phyloP scores from a whole-genome alignment of 257 asterid species.

The Mitragyna speciosa region DNA sequence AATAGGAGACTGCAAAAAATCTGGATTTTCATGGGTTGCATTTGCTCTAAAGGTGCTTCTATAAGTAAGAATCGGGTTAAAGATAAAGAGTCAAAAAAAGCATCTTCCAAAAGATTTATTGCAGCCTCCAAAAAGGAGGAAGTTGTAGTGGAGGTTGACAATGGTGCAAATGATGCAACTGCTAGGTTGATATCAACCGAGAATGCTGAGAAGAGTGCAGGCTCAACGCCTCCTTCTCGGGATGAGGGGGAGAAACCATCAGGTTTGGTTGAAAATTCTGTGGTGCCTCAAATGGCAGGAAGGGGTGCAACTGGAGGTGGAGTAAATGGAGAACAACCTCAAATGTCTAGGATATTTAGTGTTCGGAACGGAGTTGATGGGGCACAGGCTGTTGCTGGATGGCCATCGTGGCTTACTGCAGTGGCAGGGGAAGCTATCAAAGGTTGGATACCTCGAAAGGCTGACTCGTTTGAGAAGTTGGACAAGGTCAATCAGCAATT shows the following conservation, averaged over 20 bases:
- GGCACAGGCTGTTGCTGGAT: conserved; percentile 79
- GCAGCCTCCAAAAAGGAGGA: conserved; percentile 56
- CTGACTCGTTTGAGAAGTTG: conserved; percentile 86
- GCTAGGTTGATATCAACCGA: conserved; percentile 57
- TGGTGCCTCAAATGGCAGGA: conserved; percentile 30
- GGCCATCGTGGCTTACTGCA: conserved; percentile 87
- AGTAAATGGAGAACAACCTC: conserved; percentile 46
- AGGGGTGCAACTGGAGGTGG: conserved; percentile 26
- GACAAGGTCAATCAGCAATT: conserved; percentile 58
- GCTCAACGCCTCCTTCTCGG: conserved; percentile 56
- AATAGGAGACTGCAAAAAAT: conserved; percentile 43
- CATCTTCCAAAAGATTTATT: conserved; percentile 49
- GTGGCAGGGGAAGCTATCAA: conserved; percentile 93
- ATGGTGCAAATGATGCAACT: conserved; percentile 60
- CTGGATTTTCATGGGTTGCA: conserved; percentile 64
- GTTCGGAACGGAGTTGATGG: conserved; percentile 70
- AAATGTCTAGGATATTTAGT: conserved; percentile 54
- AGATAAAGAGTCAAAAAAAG: conserved; percentile 52
- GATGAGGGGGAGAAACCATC: conserved; percentile 48
- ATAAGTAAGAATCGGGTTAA: conserved; percentile 29
- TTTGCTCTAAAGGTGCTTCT: conserved; percentile 68
- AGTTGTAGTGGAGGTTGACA: conserved; percentile 50
- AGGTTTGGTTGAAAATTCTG: conserved; percentile 41
- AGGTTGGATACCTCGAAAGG: conserved; percentile 90
- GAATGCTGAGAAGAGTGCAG: conserved; percentile 54